These are phyloP conservation scores for Starmerella scarabaei DNA, from an alignment of 805 yeast genomes.

Conservation along the genomic window DNA sequence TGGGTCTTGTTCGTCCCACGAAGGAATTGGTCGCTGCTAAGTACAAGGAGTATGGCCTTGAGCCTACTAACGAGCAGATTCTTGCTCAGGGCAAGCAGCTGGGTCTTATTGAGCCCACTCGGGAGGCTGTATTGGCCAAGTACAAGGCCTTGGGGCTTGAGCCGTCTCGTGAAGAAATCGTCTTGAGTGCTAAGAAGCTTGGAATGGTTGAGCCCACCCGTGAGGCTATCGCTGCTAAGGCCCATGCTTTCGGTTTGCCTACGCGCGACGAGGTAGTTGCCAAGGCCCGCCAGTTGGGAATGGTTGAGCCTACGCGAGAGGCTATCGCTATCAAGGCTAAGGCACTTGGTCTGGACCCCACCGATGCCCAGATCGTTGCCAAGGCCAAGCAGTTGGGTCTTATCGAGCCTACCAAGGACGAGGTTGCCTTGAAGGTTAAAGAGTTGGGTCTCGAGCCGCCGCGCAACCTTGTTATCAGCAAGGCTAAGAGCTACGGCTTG, in stretches of 20 bases:
- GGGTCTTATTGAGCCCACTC: conserved; percentile 40
- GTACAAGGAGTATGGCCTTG: conserved; percentile 9
- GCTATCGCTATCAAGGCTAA: conserved; percentile 18
- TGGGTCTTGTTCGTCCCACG: conserved; percentile 8
- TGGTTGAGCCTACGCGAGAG: conserved; percentile 43
- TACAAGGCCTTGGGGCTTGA: conserved; percentile 7
- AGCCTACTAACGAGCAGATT: conserved; percentile 27
- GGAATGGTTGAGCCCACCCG: conserved; percentile 5
- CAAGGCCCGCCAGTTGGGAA: conserved; percentile 9
- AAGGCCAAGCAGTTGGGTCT: conserved; percentile 20
- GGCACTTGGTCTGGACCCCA: conserved; percentile 36
- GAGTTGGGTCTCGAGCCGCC: conserved; percentile 22
- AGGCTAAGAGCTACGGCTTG: conserved; percentile 2
- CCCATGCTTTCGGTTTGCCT: conserved; percentile 22
- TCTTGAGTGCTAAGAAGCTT: conserved; percentile 1
- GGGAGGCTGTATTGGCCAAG: neutral
- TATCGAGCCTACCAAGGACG: conserved; percentile 12
- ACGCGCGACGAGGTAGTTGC: conserved; percentile 29
- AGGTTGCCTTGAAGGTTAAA: conserved; percentile 4
- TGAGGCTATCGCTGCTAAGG: conserved; percentile 20
- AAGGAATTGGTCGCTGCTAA: conserved; percentile 31
- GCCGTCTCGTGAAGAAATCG: conserved; percentile 4
- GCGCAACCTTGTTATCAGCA: conserved; percentile 31
- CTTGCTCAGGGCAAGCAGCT: conserved; percentile 49
- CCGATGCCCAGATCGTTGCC: conserved; percentile 3